Evolutionary conservation across 441 rosid genomes (phyloP), one percentile per base, ranked within the genome.

Genomic region (Cnidoscolus chayamansa): DNA sequence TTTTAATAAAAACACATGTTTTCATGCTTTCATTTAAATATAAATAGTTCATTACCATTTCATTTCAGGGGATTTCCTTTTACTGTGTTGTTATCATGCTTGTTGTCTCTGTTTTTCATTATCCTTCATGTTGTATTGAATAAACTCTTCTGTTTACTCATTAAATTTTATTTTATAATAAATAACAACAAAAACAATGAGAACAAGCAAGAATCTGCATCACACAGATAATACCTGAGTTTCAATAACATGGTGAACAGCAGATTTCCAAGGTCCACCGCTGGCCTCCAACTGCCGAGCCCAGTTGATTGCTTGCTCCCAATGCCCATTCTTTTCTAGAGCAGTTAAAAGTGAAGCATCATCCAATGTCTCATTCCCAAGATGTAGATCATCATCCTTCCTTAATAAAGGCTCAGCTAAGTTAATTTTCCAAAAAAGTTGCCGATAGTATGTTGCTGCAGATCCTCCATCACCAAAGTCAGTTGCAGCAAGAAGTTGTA

Each of bases 291-390:
- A 84, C 86, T 93, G 99, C 80, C 85, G 89, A 51, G 98, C 98
- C 99, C 99, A 96, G 85, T 89, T 93, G 45, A 92, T 96, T 78
- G 99, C 98, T 81, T 96, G 93, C 81, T 96, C 98, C 99, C 99
- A 96, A 62, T 87, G 89, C 72, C 92, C 88, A 76, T 87, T 93
- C 84, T 85, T 85, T 80, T 90, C 97, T 72, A 96, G 77, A 55
- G 97, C 97, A 69, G 82, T 71, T 80, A 96, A 80, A 80, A 96
- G 99, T 49, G 98, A 83, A 81, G 91, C 87, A 85, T 96, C 98
- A 87, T 93, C 97, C 53, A 93, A 86, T 78, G 89, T 84, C 84
- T 82, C 98, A 81, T 82, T 83, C 64, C 98, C 98, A 50, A 96
- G 90, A 76, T 89, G 91, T 66, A 90, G 79, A 80, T 67, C 78